These are phyloP conservation scores for Massarina eburnea DNA, from an alignment of 2,329 filamentous ascomycete genomes.

Conservation along the genomic window DNA sequence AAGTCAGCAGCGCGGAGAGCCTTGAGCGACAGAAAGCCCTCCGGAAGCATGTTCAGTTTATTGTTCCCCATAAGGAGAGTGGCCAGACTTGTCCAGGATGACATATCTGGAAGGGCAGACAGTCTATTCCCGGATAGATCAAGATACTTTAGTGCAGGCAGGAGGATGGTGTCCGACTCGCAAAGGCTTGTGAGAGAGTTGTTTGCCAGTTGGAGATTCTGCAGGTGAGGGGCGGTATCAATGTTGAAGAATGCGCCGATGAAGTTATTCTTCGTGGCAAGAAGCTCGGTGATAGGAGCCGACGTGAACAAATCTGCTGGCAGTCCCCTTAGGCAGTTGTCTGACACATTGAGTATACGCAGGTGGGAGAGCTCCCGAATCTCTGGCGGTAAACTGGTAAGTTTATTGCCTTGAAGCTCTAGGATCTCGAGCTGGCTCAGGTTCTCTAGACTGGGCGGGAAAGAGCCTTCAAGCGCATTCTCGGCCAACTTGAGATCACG, in stretches of 20 bases:
- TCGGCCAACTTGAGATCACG: constrained; percentile 76
- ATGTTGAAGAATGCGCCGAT: constrained; percentile 69
- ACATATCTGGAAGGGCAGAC: constrained; percentile 69
- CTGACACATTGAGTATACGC: constrained; percentile 74
- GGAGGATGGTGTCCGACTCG: constrained; percentile 53
- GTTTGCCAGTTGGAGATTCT: constrained; percentile 73
- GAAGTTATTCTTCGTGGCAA: constrained; percentile 76
- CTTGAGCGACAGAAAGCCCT: constrained; percentile 68
- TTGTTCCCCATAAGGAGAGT: constrained; percentile 83
- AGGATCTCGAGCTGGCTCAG: constrained; percentile 74
- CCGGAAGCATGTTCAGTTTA: constrained; percentile 71
- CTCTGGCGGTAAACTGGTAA: constrained; percentile 69
- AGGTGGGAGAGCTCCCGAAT: constrained; percentile 69
- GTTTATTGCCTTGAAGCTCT: constrained; percentile 78
- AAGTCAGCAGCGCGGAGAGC: constrained; percentile 79
- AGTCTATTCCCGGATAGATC: constrained; percentile 82
- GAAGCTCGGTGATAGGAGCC: constrained; percentile 72
- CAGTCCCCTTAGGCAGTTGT: constrained; percentile 73
- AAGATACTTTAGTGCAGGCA: constrained; percentile 74
- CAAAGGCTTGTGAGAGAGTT: constrained; percentile 67
- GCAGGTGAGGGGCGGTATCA: constrained; percentile 63
- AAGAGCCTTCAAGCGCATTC: constrained; percentile 32
- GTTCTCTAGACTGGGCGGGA: constrained; percentile 64
- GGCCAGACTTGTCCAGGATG: constrained; percentile 71
- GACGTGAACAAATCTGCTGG: constrained; percentile 69